These are phyloP conservation scores for Fusarium sp. DNA, from an alignment of 2,329 filamentous ascomycete species.

Conservation along the genomic window DNA sequence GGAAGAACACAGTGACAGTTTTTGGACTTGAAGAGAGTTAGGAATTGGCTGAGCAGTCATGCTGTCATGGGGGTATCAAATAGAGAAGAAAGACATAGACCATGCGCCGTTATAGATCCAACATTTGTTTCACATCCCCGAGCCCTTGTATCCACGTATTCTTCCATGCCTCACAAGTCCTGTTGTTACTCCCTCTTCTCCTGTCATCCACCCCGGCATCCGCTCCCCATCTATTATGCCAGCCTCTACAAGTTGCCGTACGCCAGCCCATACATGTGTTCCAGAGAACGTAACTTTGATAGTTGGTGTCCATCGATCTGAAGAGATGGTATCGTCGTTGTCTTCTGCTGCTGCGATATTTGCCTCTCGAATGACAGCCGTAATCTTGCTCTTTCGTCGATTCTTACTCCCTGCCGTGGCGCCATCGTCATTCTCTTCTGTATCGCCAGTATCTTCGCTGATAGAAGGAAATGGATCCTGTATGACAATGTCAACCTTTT, in stretches of 20 bases:
- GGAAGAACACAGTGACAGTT: conserved; percentile 82
- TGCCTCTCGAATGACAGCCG: conserved; percentile 48
- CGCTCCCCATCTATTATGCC: conserved; percentile 79
- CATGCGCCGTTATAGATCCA: conserved; percentile 31
- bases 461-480: conserved; percentile 64
- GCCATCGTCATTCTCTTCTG: conserved; percentile 36
- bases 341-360: conserved; percentile 37
- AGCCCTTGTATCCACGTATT: conserved; percentile 68
- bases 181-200: conserved; percentile 82
- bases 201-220: conserved; percentile 93
- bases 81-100: conserved; percentile 44
- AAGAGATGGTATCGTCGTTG: conserved; percentile 41
- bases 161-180: conserved; percentile 75
- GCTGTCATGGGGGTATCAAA: conserved; percentile 45
- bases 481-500: conserved; percentile 68
- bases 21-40: conserved; percentile 71
- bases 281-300: conserved; percentile 77
- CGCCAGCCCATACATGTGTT: conserved; percentile 81
- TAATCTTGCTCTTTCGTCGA: conserved; percentile 50
- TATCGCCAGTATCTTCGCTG: conserved; percentile 28
- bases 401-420: conserved; percentile 9
- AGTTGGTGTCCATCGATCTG: conserved; percentile 48
- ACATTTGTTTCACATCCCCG: conserved; percentile 56
- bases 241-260: conserved; percentile 80
- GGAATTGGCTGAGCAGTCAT: conserved; percentile 19